Percentiles rank a stretch among this genome's conserved stretches.
These are phyloP conservation scores for Pleurostoma richardsiae DNA, from an alignment of 2,329 filamentous ascomycete species.

Conservation along the genomic window DNA sequence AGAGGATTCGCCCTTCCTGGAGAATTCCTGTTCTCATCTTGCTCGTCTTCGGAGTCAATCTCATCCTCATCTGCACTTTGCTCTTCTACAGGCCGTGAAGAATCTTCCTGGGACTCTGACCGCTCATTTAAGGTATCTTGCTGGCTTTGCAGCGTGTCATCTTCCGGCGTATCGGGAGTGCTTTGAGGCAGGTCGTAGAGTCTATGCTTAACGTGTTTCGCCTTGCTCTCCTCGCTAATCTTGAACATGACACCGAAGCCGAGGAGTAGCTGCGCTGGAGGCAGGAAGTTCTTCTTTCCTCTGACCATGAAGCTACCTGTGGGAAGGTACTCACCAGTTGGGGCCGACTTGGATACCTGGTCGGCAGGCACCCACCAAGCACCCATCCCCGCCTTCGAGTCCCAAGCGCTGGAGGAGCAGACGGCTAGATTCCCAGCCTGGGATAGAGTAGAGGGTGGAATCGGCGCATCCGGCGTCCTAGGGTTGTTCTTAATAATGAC, in stretches of 20 bases:
- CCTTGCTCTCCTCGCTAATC: slow-evolving; percentile 83
- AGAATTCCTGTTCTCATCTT: slow-evolving; percentile 22
- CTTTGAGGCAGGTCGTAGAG: slow-evolving; percentile 19
- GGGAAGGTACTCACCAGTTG: slow-evolving; percentile 73
- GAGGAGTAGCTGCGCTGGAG: slow-evolving; percentile 80
- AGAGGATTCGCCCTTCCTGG: slow-evolving; percentile 15
- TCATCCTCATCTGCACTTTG: slow-evolving; percentile 18
- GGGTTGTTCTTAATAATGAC: slow-evolving; percentile 88
- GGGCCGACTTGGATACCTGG: slow-evolving; percentile 82
- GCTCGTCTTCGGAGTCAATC: slow-evolving; percentile 17
- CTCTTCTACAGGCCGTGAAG: slow-evolving; percentile 7
- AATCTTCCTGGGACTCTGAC: not conserved
- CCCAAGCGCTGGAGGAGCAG: slow-evolving; percentile 86
- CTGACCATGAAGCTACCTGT: slow-evolving; percentile 74
- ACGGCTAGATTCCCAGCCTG: slow-evolving; percentile 86
- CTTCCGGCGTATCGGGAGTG: not conserved
- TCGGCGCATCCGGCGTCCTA: slow-evolving; percentile 72
- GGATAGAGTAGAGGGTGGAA: slow-evolving; percentile 84
- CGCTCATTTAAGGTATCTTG: not conserved
- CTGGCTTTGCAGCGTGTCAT: not conserved
- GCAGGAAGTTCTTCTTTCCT: slow-evolving; percentile 86
- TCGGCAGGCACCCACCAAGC: slow-evolving; percentile 93
- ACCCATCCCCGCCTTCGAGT: slow-evolving; percentile 91
- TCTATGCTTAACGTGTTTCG: slow-evolving; percentile 72
- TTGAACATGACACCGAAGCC: slow-evolving; percentile 86